Percentiles rank a stretch among this genome's conserved stretches.
Evolutionary conservation across 2,329 filamentous ascomycete species (phyloP).

Genomic region (Aspergillus japonicus): DNA sequence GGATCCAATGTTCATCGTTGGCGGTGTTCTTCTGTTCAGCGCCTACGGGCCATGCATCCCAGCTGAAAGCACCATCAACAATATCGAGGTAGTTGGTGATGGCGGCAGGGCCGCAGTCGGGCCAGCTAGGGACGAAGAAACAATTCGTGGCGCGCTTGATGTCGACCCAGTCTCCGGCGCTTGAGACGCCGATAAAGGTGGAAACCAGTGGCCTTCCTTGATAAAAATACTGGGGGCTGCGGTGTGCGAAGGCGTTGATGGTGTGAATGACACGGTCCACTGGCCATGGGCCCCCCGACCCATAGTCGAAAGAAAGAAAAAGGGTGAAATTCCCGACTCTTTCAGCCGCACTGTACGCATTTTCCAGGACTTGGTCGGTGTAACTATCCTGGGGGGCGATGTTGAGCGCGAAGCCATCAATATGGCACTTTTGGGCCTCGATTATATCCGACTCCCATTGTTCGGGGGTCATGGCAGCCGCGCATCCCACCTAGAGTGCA

Average conservation of each 20-base stretch:
- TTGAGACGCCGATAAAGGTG: constrained; percentile 44
- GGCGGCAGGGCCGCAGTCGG: constrained; percentile 32
- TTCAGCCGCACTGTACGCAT: constrained; percentile 31
- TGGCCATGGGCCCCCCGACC: constrained; percentile 30
- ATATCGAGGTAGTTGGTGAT: constrained; percentile 30
- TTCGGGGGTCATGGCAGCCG: constrained; percentile 22
- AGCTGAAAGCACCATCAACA: constrained; percentile 44
- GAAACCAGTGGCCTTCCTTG: constrained; percentile 38
- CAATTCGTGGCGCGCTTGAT: constrained; percentile 41
- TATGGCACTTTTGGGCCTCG: constrained; percentile 30
- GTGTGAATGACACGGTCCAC: constrained; percentile 25
- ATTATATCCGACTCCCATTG: constrained; percentile 30
- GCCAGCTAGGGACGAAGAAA: constrained; percentile 48
- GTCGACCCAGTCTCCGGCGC: constrained; percentile 42
- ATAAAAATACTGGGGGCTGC: constrained; percentile 29
- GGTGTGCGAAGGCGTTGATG: constrained; percentile 28
- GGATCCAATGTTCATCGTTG: constrained; percentile 43
- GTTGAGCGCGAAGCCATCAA: constrained; percentile 35
- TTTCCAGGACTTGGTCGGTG: constrained; percentile 28
- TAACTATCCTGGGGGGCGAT: constrained; percentile 33
- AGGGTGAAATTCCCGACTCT: constrained; percentile 29
- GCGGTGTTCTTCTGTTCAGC: constrained; percentile 38
- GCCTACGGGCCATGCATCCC: constrained; percentile 46
- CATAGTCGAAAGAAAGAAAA: constrained; percentile 38
- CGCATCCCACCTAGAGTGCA: constrained; percentile 25